Base-by-base conservation (phyloP, 345 rosid genomes). In the Sonneratia alba region DNA sequence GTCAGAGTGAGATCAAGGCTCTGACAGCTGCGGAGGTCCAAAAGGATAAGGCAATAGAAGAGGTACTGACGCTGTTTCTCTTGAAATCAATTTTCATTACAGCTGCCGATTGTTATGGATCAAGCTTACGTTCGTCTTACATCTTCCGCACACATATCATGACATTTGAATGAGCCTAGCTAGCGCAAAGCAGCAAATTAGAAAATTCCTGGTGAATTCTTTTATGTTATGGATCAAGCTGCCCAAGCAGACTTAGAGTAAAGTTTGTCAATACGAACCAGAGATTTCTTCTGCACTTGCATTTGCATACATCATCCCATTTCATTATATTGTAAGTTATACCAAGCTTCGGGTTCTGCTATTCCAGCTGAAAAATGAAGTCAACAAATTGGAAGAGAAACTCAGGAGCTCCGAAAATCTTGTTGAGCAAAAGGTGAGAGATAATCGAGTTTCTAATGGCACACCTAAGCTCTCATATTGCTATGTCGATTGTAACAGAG, bases 1-100 rank as follows among this genome's bases (percentile, higher is more conserved):
- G 87, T 36, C 81, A 81, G 57, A 84, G 85, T 72, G 96, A 90
- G 77, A 80, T 86, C 74, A 86, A 89, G 79, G 86, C 88, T 45
- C 77, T 88, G 80, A 85, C 84, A 80, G 83, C 85, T n/a, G 80
- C 84, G 21, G 97, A 92, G 76, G 83, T 74, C 69, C 75, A 81
- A 36, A 88, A 90, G 81, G 88, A 90, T 65, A 92, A 85, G 81
- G 96, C 86, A 37, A 75, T 86, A 53, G 80, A 66, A 73, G 94
- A 89, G 92, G 99, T 95, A 85, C 4, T 27, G 3, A 11, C 48
- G 48, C 7, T 51, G 45, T 68, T 68, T 8, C 45, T 8, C 9
- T 10, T 48, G 53, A 13, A 14, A 48, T 48, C 18, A 16, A 48
- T 48, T 48, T 21, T 7, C 59, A 1, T 4, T 21, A 27, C 32